Conservation (phyloP, 345 rosid genomes). For the Fremontodendron californicum region DNA sequence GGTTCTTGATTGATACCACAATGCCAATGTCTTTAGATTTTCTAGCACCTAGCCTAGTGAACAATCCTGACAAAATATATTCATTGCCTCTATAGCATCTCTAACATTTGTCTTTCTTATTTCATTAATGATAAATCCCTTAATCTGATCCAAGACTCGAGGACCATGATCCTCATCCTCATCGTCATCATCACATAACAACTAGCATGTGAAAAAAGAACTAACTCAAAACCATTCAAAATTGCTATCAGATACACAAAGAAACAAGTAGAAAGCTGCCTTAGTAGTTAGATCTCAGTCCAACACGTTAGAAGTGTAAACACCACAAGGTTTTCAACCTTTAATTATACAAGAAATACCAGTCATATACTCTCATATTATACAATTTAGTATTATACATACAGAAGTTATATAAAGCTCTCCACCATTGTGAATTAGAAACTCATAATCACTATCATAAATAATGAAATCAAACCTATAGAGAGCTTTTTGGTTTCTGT, state of each 20-base stretch:
- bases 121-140: background rate
- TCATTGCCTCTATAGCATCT: background rate
- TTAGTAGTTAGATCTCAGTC: background rate
- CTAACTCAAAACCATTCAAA: background rate
- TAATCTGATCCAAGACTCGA: background rate
- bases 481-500: background rate
- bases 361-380: background rate
- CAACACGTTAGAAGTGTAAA: background rate
- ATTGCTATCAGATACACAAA: background rate
- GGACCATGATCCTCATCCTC: background rate
- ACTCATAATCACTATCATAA: background rate
- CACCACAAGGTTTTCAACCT: background rate
- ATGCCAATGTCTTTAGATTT: too few species aligned
- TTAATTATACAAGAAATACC: background rate
- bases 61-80: background rate
- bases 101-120: background rate
- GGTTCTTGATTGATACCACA: constrained; percentile 32
- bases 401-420: background rate
- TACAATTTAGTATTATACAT: background rate
- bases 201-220: background rate
- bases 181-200: background rate
- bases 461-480: background rate
- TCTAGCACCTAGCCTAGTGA: background rate
- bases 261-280: background rate
- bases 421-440: background rate